A percentile compares a stretch with the other conserved stretches of the same genome.
Conservation (phyloP, 306 rosid species). For the Glycine soja region DNA sequence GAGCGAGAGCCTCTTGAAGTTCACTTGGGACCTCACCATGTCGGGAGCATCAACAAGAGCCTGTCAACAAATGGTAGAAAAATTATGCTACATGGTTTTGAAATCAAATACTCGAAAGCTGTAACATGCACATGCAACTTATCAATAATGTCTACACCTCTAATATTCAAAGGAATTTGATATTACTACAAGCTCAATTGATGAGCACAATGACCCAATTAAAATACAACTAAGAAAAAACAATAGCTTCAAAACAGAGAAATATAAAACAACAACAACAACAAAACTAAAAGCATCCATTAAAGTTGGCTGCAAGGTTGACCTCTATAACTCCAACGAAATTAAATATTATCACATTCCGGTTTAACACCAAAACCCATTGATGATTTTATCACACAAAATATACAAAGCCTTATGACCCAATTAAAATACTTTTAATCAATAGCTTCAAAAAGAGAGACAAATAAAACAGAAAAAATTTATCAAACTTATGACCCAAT, state of each 20-base stretch:
- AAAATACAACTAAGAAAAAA: not conserved
- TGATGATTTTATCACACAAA: not conserved
- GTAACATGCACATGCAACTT: not conserved
- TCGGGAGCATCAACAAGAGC: conserved; percentile 91
- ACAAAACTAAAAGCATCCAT: not conserved
- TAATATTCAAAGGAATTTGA: not conserved
- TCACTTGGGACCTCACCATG: conserved; percentile 77
- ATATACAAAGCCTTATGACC: not conserved
- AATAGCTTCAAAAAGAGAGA: not conserved
- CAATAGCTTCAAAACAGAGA: not conserved
- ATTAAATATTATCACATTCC: not conserved
- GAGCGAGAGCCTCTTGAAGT: conserved; percentile 84
- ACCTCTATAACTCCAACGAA: not conserved
- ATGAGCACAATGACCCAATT: not conserved
- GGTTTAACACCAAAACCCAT: not conserved
- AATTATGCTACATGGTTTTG: not conserved
- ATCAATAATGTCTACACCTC: not conserved
- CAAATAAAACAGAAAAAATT: too few species aligned
- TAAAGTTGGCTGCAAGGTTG: not conserved
- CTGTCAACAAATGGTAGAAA: conserved; percentile 43
- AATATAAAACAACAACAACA: not conserved
- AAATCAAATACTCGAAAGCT: not conserved
- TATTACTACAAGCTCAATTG: not conserved
- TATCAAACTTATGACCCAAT: not conserved
- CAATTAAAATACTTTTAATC: not conserved